Evolutionary conservation across 768 basidiomycete species (phyloP), one percentile per base, ranked within the genome.

Genomic region (Neoboletus brunneissimus): DNA sequence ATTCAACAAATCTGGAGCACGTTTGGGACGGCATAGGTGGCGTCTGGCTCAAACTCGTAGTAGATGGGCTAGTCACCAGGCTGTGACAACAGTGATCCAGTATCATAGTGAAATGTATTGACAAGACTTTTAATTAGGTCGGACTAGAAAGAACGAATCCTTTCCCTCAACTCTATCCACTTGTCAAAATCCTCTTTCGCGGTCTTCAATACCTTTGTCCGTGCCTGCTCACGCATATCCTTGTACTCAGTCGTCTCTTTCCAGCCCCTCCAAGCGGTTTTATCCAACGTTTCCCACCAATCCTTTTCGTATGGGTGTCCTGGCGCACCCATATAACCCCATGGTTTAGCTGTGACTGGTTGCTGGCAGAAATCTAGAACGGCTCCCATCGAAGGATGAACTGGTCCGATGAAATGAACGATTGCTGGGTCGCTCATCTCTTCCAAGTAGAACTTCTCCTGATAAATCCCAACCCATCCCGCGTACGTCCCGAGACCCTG

Each of bases 281-380:
- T 65, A 43, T 75, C 75, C 20, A 78, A 53, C 20, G 64, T 59
- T 2, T 44, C 47, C 77, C 80, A 81, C 81, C 81, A 84, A 44
- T 76, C 77, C 8, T 61, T 57, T 16, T 66, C 63, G 57, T 73
- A 82, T 0, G 82, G 81, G 57, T 83, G 76, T 6, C 76, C 76
- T n/a, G 79, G 81, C 3, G 79, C 70, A 11, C 79, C 78, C 1
- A 76, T 70, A 55, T 81, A 83, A 5, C 81, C 80, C 81, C 82
- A 83, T 1, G 81, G 81, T 59, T 84, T 84, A 3, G 79, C 71
- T 1, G 35, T 37, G 25, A 8, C 25, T n/a, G 48, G 18, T n/a
- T 25, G 18, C 12, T 13, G 48, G 23, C 15, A 11, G 34, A 23
- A 25, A 23, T 40, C 49, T n/a, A n/a, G 49, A 43, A 29, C 27